Evolutionary conservation across 768 basidiomycete genomes (phyloP).

Genomic region (Auriscalpium vulgare): DNA sequence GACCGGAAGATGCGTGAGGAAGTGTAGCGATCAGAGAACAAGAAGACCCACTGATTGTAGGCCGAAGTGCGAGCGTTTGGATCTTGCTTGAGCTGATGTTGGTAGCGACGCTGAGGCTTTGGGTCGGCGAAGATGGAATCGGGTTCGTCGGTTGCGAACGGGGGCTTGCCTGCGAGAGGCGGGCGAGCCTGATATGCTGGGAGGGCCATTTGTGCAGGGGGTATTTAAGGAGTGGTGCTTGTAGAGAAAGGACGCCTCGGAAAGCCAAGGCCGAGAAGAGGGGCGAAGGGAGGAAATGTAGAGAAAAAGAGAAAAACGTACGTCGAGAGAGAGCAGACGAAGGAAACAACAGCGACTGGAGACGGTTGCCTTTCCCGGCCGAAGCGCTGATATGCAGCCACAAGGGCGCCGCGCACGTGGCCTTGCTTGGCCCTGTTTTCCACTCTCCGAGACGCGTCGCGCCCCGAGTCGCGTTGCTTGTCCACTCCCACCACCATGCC

Average conservation of each 20-base stretch:
- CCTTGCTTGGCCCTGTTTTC: neutral
- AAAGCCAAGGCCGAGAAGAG: neutral
- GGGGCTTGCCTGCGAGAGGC: constrained; percentile 53
- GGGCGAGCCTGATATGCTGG: constrained; percentile 19
- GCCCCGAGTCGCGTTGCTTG: neutral
- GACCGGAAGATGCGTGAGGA: constrained; percentile 8
- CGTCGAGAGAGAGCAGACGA: neutral
- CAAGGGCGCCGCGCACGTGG: neutral
- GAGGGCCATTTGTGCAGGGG: neutral
- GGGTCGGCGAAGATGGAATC: constrained; percentile 50
- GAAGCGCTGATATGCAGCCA: neutral
- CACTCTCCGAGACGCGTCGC: neutral
- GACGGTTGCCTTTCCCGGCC: neutral
- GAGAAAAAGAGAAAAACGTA: neutral
- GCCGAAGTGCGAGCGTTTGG: constrained; percentile 52
- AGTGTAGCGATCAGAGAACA: constrained; percentile 1
- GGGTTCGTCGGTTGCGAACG: constrained; percentile 62
- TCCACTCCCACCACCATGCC: neutral
- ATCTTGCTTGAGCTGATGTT: constrained; percentile 29
- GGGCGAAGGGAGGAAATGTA: neutral
- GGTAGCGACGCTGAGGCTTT: constrained; percentile 34
- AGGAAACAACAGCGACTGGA: neutral
- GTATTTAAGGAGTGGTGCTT: constrained; percentile 1
- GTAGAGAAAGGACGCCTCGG: constrained; percentile 6
- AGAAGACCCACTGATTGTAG: constrained; percentile 54